phyloP scores from a whole-genome alignment of 345 rosid species.

The Trapa bicornis region DNA sequence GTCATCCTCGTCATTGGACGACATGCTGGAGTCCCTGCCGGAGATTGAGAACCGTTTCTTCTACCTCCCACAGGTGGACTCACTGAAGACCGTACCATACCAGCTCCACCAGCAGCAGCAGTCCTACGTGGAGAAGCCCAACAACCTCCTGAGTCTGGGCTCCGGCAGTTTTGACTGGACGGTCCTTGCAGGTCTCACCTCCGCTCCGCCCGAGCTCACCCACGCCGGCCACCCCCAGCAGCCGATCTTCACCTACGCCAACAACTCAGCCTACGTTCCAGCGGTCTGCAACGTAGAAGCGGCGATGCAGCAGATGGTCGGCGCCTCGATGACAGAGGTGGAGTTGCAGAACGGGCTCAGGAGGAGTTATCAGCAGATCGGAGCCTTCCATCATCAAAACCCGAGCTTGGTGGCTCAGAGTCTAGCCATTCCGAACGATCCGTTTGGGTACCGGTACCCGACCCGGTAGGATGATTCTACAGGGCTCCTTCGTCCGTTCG shows the following conservation, averaged over 20 bases:
- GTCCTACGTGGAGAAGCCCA: conserved; percentile 30
- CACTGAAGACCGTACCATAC: conserved; percentile 25
- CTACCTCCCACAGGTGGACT: conserved; percentile 35
- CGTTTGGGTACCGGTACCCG: conserved; percentile 44
- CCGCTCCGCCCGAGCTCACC: conserved; percentile 24
- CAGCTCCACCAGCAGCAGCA: conserved; percentile 1
- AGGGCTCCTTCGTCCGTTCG: too few relatives aligned
- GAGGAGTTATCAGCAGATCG: conserved; percentile 14
- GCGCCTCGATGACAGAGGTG: conserved; percentile 25
- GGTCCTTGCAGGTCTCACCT: conserved; percentile 39
- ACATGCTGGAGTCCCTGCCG: conserved; percentile 63
- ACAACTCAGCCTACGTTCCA: conserved; percentile 18
- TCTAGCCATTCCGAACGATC: conserved; percentile 31
- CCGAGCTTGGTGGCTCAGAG: conserved; percentile 27
- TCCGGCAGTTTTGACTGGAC: conserved; percentile 70
- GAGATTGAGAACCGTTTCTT: conserved; percentile 43
- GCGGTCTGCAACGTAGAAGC: not conserved
- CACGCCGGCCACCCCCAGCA: conserved; percentile 15
- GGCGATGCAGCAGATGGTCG: not conserved
- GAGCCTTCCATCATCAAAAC: conserved; percentile 16
- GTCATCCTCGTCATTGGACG: conserved; percentile 67
- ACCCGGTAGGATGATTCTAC: conserved; percentile 14
- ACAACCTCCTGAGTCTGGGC: conserved; percentile 19
- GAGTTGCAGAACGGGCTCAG: conserved; percentile 64
- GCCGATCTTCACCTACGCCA: conserved; percentile 18